Percentiles rank a stretch among this genome's conserved stretches.
These are phyloP conservation scores for Suillus brevipes DNA, from an alignment of 768 basidiomycete species.

Conservation along the genomic window DNA sequence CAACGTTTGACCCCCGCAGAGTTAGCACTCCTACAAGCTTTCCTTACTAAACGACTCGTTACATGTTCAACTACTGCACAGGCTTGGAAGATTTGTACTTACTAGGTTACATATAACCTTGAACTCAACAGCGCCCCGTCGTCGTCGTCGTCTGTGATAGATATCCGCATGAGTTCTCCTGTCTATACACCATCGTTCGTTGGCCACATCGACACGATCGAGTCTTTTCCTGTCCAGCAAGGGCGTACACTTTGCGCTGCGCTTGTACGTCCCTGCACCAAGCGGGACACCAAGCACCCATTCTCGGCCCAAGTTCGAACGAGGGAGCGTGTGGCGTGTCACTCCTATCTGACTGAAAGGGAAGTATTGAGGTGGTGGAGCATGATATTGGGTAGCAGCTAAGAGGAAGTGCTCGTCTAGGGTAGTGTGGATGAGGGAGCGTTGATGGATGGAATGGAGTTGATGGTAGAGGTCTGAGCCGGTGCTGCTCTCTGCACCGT, in stretches of 20 bases:
- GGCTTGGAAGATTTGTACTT: no score
- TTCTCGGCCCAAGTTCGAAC: slow-evolving; percentile 15
- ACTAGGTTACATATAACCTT: no score
- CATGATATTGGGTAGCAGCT: slow-evolving; percentile 54
- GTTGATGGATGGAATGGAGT: slow-evolving; percentile 52
- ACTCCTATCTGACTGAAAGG: slow-evolving; percentile 34
- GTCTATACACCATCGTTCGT: slow-evolving; percentile 76
- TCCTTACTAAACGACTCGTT: no score
- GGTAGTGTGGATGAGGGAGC: slow-evolving; percentile 59
- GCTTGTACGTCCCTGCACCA: slow-evolving; percentile 69
- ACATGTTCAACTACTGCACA: no score
- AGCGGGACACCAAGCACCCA: slow-evolving; percentile 54
- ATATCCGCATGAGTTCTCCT: no score
- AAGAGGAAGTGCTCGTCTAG: slow-evolving; percentile 66
- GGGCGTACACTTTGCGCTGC: slow-evolving; percentile 63
- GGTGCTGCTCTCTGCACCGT: slow-evolving; percentile 27
- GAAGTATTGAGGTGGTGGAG: slow-evolving; percentile 38
- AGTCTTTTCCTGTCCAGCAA: slow-evolving; percentile 66
- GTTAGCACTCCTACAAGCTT: no score
- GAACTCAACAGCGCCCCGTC: no score
- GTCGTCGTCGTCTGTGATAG: no score
- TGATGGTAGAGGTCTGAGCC: slow-evolving; percentile 49
- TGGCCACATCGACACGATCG: slow-evolving; percentile 70
- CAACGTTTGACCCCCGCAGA: no score
- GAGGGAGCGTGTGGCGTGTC: slow-evolving; percentile 21